These are phyloP conservation scores for Diaporthe destruens DNA, from an alignment of 2,329 filamentous ascomycete species.

Conservation along the genomic window DNA sequence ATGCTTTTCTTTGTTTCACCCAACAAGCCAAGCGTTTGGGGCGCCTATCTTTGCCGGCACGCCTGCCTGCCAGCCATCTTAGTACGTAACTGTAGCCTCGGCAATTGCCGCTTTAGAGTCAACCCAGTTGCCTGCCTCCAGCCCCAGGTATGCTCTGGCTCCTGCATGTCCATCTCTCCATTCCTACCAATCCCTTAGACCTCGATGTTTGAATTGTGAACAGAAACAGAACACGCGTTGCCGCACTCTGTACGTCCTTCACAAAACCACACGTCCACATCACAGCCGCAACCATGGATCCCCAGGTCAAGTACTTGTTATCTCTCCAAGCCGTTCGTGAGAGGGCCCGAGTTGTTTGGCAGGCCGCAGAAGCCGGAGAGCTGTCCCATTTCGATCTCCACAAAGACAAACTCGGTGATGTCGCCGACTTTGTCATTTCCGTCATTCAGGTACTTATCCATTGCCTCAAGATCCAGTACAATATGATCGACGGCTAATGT, in stretches of 20 bases:
- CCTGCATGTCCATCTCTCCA: conserved; percentile 2
- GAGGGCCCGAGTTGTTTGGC: conserved; percentile 49
- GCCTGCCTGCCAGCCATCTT: conserved; percentile 1
- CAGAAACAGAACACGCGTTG: not conserved
- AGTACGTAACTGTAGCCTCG: conserved; percentile 8
- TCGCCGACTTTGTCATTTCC: conserved; percentile 57
- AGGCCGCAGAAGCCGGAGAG: conserved; percentile 53
- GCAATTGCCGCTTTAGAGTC: conserved; percentile 13
- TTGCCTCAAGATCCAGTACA: conserved; percentile 1
- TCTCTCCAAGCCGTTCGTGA: conserved; percentile 54
- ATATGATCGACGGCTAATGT: not conserved
- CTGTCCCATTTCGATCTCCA: conserved; percentile 59
- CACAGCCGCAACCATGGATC: conserved; percentile 1
- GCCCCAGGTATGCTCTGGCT: not conserved
- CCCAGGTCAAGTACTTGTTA: conserved; percentile 51
- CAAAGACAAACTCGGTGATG: conserved; percentile 44
- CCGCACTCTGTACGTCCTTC: not conserved
- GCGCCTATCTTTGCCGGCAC: not conserved
- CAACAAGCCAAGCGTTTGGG: not conserved
- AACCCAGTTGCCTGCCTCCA: conserved; percentile 1
- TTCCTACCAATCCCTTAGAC: not conserved
- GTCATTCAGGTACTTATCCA: conserved; percentile 56
- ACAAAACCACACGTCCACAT: not conserved
- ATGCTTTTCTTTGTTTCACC: not conserved
- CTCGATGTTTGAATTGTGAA: not conserved